Evolutionary conservation across 441 rosid species (phyloP).

Genomic region (Pelargonium fulgidum): DNA sequence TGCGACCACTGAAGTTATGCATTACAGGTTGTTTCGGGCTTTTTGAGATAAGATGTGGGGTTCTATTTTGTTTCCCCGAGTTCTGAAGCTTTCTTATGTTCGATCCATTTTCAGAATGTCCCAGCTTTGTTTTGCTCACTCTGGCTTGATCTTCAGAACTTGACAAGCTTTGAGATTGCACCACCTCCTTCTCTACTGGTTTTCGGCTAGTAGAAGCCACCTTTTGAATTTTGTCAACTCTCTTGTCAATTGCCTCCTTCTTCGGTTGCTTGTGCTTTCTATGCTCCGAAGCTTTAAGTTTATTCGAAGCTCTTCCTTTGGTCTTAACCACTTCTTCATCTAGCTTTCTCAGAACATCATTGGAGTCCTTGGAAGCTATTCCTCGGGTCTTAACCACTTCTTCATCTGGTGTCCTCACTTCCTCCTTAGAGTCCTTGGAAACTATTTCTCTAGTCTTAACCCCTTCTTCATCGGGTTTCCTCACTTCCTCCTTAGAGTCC

Average conservation of each 20-base stretch:
- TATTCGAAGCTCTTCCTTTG: slow-evolving; percentile 27
- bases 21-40: slow-evolving; percentile 10
- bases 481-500: neutral
- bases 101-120: slow-evolving; percentile 31
- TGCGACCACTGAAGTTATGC: slow-evolving; percentile 17
- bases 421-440: slow-evolving; percentile 25
- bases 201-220: slow-evolving; percentile 26
- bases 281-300: slow-evolving; percentile 25
- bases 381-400: neutral
- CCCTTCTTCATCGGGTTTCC: neutral
- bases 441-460: too few species aligned
- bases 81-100: slow-evolving; percentile 22
- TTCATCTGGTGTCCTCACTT: slow-evolving; percentile 28
- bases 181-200: slow-evolving; percentile 26
- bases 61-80: slow-evolving; percentile 17
- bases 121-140: slow-evolving; percentile 23
- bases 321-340: slow-evolving; percentile 34
- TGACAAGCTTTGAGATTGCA: slow-evolving; percentile 33
- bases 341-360: slow-evolving; percentile 21
- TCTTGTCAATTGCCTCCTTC: slow-evolving; percentile 25
- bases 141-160: slow-evolving; percentile 33
- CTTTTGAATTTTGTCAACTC: slow-evolving; percentile 33
- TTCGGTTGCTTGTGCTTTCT: slow-evolving; percentile 24
- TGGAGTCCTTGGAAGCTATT: slow-evolving; percentile 20
- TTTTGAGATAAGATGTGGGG: slow-evolving; percentile 23